Conservation (phyloP, 108 stramenopile species). For the Nitzschia putrida region DNA sequence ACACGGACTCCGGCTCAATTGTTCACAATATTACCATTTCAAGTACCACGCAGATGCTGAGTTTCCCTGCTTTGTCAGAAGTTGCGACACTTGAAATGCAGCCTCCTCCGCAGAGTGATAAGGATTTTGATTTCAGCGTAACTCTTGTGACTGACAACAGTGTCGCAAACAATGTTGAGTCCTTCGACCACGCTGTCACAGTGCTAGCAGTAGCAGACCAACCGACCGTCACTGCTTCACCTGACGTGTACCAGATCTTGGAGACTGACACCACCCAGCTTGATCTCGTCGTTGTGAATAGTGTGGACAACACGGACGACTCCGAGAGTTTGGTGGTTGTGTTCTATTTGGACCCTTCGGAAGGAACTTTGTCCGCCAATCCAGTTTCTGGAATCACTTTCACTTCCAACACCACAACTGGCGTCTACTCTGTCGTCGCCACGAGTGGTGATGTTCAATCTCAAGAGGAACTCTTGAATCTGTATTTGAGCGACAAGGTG, state of each 20-base stretch:
- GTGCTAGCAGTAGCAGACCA: slow-evolving; percentile 7
- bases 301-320: not conserved
- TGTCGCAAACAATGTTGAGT: not conserved
- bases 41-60: not conserved
- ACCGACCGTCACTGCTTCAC: not conserved
- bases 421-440: not conserved
- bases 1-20: not conserved
- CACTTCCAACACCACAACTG: slow-evolving; percentile 2
- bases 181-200: not conserved
- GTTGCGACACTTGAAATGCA: not conserved
- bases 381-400: not conserved
- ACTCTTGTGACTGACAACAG: not conserved
- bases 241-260: not conserved
- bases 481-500: not conserved
- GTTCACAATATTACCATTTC: not conserved
- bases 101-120: slow-evolving; percentile 1
- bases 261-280: not conserved
- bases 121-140: slow-evolving; percentile 1
- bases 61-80: not conserved
- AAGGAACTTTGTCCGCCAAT: not conserved
- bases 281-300: not conserved
- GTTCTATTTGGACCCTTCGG: not conserved
- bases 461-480: not conserved
- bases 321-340: not conserved
- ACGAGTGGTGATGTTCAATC: not conserved